phyloP scores from a whole-genome alignment of 257 asterid species.

The Coffea eugenioides region DNA sequence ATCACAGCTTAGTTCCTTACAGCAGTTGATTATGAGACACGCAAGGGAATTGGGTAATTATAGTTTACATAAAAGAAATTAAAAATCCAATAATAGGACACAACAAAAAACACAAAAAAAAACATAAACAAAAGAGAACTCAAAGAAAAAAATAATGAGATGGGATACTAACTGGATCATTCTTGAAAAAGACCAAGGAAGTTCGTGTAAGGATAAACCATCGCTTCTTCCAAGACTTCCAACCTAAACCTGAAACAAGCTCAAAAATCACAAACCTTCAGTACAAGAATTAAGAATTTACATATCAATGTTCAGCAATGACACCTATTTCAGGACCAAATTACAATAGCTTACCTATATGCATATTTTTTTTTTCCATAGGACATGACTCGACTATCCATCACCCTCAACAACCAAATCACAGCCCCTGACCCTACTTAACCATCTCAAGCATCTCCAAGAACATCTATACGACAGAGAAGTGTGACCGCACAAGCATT shows the following conservation, averaged over 20 bases:
- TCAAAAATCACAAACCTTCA: not conserved
- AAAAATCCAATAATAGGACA: not conserved
- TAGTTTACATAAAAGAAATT: not conserved
- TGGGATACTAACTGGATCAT: conserved; percentile 74
- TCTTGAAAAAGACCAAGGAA: conserved; percentile 95
- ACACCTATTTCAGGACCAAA: not conserved
- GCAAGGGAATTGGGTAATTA: not conserved
- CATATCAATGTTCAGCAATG: not conserved
- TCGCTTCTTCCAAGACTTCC: conserved; percentile 97
- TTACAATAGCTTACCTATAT: not conserved
- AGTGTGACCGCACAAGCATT: not conserved
- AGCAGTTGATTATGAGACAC: not conserved
- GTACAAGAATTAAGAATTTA: conserved; percentile 11
- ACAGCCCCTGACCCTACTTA: not conserved
- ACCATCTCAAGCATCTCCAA: not conserved
- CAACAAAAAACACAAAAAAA: not conserved
- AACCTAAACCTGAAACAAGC: conserved; percentile 79
- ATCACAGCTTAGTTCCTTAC: not conserved
- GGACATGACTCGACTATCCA: not conserved
- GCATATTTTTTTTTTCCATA: not conserved
- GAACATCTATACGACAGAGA: not conserved
- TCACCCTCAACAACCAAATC: not conserved
- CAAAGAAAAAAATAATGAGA: not conserved
- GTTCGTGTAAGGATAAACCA: conserved; percentile 97
- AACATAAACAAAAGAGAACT: not conserved